phyloP scores from a whole-genome alignment of 805 yeast genomes.

The Dipodascus geniculatus region DNA sequence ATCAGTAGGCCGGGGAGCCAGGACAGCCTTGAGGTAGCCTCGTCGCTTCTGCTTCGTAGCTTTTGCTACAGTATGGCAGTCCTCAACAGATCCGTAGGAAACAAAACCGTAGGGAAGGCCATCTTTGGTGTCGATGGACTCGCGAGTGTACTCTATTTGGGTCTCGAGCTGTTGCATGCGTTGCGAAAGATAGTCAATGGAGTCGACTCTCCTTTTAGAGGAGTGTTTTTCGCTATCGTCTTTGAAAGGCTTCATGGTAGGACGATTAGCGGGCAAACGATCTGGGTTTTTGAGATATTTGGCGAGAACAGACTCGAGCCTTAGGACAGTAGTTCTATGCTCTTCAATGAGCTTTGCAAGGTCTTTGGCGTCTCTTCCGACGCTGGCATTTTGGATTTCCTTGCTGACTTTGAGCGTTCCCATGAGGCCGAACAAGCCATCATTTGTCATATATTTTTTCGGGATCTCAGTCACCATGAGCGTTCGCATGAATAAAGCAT shows the following conservation, averaged over 20 bases:
- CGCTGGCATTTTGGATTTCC: conserved; percentile 13
- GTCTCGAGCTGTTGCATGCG: conserved; percentile 12
- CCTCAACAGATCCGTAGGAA: conserved; percentile 16
- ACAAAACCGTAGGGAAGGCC: conserved; percentile 25
- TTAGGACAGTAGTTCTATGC: conserved; percentile 16
- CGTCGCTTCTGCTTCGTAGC: conserved; percentile 2
- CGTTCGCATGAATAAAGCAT: conserved; percentile 21
- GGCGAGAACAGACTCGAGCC: conserved; percentile 20
- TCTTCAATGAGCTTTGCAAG: conserved; percentile 18
- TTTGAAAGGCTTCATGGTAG: conserved; percentile 12
- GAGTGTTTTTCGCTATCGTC: conserved; percentile 9
- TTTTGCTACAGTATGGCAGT: conserved; percentile 18
- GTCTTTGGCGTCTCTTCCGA: conserved; percentile 21
- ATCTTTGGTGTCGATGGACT: conserved; percentile 8
- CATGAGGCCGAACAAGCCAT: conserved; percentile 17
- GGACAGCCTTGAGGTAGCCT: conserved; percentile 13
- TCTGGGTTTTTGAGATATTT: conserved; percentile 19
- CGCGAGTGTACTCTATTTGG: conserved; percentile 17
- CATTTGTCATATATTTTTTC: conserved; percentile 13
- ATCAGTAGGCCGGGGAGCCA: conserved; percentile 27
- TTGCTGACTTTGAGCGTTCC: conserved; percentile 2
- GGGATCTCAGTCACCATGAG: conserved; percentile 24
- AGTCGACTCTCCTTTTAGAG: conserved; percentile 14
- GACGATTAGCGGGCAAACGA: conserved; percentile 16
- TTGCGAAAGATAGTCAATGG: conserved; percentile 19